Evolutionary conservation across 129 eudicot species (phyloP), one percentile per base, ranked within the genome.

Genomic region (Helianthus tuberosus): DNA sequence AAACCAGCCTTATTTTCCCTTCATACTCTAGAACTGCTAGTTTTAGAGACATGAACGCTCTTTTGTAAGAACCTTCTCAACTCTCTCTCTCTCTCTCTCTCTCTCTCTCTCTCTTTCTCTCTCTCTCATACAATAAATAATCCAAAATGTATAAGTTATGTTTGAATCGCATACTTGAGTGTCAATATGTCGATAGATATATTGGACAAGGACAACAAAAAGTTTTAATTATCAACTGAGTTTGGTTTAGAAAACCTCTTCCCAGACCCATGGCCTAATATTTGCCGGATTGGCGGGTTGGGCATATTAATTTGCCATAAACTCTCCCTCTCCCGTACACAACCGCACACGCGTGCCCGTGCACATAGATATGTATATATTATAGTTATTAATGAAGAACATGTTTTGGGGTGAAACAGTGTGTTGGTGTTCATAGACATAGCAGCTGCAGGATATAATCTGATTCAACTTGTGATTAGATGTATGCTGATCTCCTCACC

Each of bases 381-480:
- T 67, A 17, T 16, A 51, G 15, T 49, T 62, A 58, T 58, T 20
- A 46, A 41, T 1, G 8, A 23, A 50, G 11, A 41, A 23, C 47
- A 43, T 78, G 32, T 60, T 70, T 64, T 75, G 38, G 74, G 25
- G 0, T 69, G 36, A 35, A 7, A 41, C 75, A 87, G 96, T 57
- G 84, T 81, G 20, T 71, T 86, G 69, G 89, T 91, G 80, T 88
- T 78, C 77, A 75, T 91, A 55, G 84, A 80, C 60, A 52, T 75
- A 52, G 89, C 81, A 36, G 97, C 81, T 17, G 97, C 89, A 39
- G 89, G 51, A 12, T 88, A 82, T 78, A 87, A 82, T 65, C 48
- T 90, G 64, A 29, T 81, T 70, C 93, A 79, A 11, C 53, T 90
- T 5, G 25, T 83, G 44, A 66, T 79, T 62, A 58, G 78, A 68